Evolutionary conservation across 305 asterid species (phyloP).

Genomic region (Solanum hybrid): DNA sequence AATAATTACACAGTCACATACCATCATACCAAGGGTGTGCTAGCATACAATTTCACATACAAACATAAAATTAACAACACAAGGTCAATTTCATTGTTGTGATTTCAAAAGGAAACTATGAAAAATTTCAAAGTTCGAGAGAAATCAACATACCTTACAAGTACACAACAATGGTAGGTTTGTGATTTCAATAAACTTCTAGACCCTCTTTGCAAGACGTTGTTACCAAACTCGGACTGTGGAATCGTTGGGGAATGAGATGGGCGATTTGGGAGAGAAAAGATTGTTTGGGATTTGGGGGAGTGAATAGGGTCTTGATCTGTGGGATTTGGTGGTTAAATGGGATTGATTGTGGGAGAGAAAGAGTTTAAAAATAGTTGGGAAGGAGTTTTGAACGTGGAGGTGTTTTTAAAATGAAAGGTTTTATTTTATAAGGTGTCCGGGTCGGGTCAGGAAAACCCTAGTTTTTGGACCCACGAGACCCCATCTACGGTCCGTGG

Average conservation of each 20-base stretch:
- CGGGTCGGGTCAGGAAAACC: not conserved
- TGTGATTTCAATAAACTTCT: not conserved
- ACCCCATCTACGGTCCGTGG: not conserved
- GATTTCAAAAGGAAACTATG: too few relatives aligned
- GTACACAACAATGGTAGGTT: too few relatives aligned
- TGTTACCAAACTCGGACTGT: not conserved
- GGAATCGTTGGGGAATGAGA: not conserved
- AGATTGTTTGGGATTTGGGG: not conserved
- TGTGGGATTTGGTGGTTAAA: not conserved
- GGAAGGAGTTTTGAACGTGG: not conserved
- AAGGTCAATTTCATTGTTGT: not conserved
- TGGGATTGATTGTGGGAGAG: not conserved
- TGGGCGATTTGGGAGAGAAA: not conserved
- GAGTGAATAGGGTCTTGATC: not conserved
- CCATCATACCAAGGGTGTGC: not conserved
- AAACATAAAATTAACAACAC: not conserved
- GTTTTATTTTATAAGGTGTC: not conserved
- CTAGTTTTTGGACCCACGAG: not conserved
- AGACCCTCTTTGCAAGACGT: too few relatives aligned
- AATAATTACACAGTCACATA: not conserved
- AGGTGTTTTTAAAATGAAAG: not conserved
- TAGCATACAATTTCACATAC: not conserved
- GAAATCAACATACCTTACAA: too few relatives aligned
- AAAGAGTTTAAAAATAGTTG: not conserved
- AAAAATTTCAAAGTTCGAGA: too few relatives aligned